Base-by-base conservation (phyloP, 352 stramenopile species). In the Phytophthora litchii region DNA sequence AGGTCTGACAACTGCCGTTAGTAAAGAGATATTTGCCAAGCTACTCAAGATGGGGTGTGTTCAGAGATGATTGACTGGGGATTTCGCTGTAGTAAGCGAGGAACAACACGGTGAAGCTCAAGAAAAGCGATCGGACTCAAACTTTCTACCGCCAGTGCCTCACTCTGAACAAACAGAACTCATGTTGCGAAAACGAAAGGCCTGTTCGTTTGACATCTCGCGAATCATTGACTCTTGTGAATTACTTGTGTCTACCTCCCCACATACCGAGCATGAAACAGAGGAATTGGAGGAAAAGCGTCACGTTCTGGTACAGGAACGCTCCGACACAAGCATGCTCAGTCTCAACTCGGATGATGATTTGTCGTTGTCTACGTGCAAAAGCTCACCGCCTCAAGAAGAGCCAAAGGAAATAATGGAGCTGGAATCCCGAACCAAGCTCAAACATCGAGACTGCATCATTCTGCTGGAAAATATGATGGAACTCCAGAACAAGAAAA, bases 401-500 rank as follows among this genome's bases (percentile, higher is more conserved):
- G 23, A 27, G 5, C 3, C 23, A 27, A 27, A 27, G 23, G 23
- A n/a, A n/a, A n/a, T n/a, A n/a, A n/a, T n/a, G n/a, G 19, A 20
- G 7, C 12, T 11, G 12, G 34, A 51, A 11, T 12, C 41, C 12
- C 56, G 25, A 16, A 14, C 14, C 23, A 49, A 54, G 8, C 41
- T 45, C 45, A 71, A 67, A 41, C 57, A 71, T 17, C 63, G 56
- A 45, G 63, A 71, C 11, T 71, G 63, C 29, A 59, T 58, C n/a
- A 59, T 63, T 54, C 46, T 71, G 3, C 50, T 71, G 1, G 63
- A 67, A 29, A 64, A 48, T 10, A 54, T 71, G 63, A 63, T 67
- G 50, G 49, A 67, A 40, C 35, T 67, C n/a, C 57, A 67, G 16
- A 53, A 51, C 27, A 62, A 48, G 32, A 55, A 64, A 23, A 50